These are phyloP conservation scores for Diaporthe ampelina DNA, from an alignment of 2,329 filamentous ascomycete genomes.

Conservation along the genomic window DNA sequence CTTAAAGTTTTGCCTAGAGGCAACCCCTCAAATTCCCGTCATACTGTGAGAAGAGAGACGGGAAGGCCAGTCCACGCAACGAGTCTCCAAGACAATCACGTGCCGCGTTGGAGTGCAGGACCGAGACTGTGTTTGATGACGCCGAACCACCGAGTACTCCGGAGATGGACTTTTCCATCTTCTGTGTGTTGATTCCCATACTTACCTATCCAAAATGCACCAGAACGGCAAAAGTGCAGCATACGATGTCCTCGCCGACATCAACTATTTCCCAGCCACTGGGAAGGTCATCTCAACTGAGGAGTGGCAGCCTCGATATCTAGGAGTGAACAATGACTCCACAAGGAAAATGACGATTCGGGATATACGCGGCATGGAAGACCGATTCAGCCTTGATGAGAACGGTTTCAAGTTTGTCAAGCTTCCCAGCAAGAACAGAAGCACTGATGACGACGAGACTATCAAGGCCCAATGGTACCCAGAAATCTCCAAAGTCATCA, in stretches of 20 bases:
- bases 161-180: fast-evolving
- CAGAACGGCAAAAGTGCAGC: not conserved
- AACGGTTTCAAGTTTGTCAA: conserved; percentile 34
- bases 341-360: conserved; percentile 27
- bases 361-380: conserved; percentile 30
- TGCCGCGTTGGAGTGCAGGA: conserved; percentile 4
- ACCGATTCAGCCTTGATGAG: conserved; percentile 19
- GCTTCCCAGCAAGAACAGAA: conserved; percentile 8
- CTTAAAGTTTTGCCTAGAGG: not conserved
- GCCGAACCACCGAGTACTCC: not conserved
- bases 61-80: not conserved
- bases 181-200: not conserved
- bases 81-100: conserved; percentile 17
- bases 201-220: not conserved
- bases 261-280: conserved; percentile 28
- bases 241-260: conserved; percentile 23
- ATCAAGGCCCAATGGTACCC: conserved; percentile 19
- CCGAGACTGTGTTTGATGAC: not conserved
- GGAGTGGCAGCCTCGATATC: conserved; percentile 24
- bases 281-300: conserved; percentile 13
- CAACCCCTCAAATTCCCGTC: conserved; percentile 3
- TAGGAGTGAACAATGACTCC: conserved; percentile 4
- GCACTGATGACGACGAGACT: conserved; percentile 4
- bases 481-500: conserved; percentile 10
- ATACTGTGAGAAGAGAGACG: not conserved